A percentile compares a stretch with the other conserved stretches of the same genome.
phyloP scores from a whole-genome alignment of 495 filamentous ascomycete genomes.

The Pseudevernia furfuracea region DNA sequence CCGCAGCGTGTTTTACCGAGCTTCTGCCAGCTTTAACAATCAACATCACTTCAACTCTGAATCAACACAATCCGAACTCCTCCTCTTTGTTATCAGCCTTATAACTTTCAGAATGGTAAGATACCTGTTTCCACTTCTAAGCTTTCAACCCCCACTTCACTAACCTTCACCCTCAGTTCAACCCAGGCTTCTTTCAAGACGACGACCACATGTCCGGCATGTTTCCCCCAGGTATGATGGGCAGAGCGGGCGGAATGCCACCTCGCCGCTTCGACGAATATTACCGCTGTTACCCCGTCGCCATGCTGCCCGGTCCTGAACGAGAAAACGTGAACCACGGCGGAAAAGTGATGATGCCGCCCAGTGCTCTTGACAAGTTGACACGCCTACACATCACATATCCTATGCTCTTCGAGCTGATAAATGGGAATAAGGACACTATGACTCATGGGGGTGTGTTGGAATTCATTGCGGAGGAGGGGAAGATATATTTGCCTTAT shows the following conservation, averaged over 20 bases:
- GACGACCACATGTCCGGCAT: constrained; percentile 50
- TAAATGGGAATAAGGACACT: constrained; percentile 70
- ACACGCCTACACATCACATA: constrained; percentile 95
- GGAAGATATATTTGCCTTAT: constrained; percentile 87
- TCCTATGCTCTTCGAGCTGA: constrained; percentile 92
- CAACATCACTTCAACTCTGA: background rate
- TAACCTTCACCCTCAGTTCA: constrained; percentile 37
- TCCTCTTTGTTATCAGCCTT: background rate
- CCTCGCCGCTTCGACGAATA: constrained; percentile 88
- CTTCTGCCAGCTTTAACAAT: constrained; percentile 1
- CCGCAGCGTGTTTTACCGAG: background rate
- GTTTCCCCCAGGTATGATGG: constrained; percentile 37
- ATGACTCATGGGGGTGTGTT: constrained; percentile 89
- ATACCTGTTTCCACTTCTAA: background rate
- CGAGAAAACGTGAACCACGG: constrained; percentile 88
- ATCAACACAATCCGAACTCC: background rate
- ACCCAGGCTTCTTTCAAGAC: constrained; percentile 47
- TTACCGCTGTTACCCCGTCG: constrained; percentile 89
- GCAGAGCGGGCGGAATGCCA: constrained; percentile 26
- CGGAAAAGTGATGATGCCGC: constrained; percentile 93
- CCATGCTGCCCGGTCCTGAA: constrained; percentile 90
- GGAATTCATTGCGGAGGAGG: constrained; percentile 96
- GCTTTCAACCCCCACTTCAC: background rate
- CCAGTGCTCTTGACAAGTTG: constrained; percentile 90
- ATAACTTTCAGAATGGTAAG: background rate